Evolutionary conservation across 441 rosid genomes (phyloP).

Genomic region (Gossypium lobatum): DNA sequence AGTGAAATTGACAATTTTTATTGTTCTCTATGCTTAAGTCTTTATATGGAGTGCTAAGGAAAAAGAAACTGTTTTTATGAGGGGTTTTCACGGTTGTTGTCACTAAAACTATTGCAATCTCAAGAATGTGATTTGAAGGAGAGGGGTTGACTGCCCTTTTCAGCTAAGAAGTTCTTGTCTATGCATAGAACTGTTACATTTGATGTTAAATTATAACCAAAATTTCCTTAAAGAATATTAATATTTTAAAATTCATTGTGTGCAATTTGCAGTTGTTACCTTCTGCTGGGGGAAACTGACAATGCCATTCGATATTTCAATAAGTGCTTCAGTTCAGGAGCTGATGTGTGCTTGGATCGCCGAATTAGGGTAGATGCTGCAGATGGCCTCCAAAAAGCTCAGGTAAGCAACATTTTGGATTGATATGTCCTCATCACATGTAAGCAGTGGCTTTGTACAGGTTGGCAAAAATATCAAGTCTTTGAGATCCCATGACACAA

Average conservation of each 20-base stretch:
- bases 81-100: neutral
- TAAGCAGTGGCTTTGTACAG: neutral
- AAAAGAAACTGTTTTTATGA: neutral
- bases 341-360: constrained; percentile 59
- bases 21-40: neutral
- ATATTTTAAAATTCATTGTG: neutral
- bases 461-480: neutral
- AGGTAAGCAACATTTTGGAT: constrained; percentile 32
- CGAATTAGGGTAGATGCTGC: constrained; percentile 59
- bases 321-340: constrained; percentile 45
- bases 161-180: constrained; percentile 1
- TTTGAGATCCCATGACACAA: neutral
- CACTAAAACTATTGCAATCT: neutral
- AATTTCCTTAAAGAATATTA: neutral
- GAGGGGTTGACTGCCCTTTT: constrained; percentile 5
- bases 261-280: constrained; percentile 52
- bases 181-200: constrained; percentile 8
- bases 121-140: neutral
- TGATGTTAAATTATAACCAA: constrained; percentile 10
- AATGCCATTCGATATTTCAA: constrained; percentile 40
- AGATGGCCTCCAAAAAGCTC: constrained; percentile 60
- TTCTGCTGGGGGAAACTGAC: constrained; percentile 61
- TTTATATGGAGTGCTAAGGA: neutral
- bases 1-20: neutral
- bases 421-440: neutral